Base-by-base conservation (phyloP, 805 yeast species). In the Metschnikowia santaceciliae region DNA sequence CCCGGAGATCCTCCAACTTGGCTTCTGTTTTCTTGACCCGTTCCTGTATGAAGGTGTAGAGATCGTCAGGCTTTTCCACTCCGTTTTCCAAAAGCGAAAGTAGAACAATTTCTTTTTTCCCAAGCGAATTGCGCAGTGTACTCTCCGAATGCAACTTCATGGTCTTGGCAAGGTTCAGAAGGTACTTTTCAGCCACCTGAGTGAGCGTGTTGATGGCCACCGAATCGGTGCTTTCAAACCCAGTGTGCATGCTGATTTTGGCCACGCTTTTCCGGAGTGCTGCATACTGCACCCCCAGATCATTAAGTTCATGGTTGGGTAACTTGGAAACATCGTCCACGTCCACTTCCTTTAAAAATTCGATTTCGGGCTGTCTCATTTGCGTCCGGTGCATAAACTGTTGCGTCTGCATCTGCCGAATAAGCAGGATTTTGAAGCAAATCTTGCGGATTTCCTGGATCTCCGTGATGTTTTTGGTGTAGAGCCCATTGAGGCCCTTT, bases 401-500 rank as follows among this genome's bases (percentile, higher is more conserved):
- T 46, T 86, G 88, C 17, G 86, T 86, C 68, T 94, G 98, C 86
- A 94, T 86, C 62, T 91, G 91, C 57, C 96, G 76, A 52, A 94
- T 88, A 45, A 90, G 71, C 4, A 92, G 84, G 19, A 94, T 88
- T 65, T 91, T 91, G 70, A 90, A 88, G 64, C 97, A 91, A 3
- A 89, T 76, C 56, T 84, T 87, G 51, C 99, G 75, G 34, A 94
- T 87, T 58, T 90, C 90, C 69, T 92, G 97, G 76, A 94, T 88
- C 55, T 86, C 80, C 1, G 75, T 70, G 41, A 94, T 83, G 59
- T 91, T 94, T 19, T 78, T 76, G 58, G 80, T 75, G 50, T 88
- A 71, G 7, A 81, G 71, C 14, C 77, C 75, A 50, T 83, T 81
- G 45, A 90, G 72, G 0, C 96, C 96, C 15, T 74, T 72, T 14